Evolutionary conservation across 1,284 basidiomycete genomes (phyloP).

Genomic region (Leccinum subrobustum): DNA sequence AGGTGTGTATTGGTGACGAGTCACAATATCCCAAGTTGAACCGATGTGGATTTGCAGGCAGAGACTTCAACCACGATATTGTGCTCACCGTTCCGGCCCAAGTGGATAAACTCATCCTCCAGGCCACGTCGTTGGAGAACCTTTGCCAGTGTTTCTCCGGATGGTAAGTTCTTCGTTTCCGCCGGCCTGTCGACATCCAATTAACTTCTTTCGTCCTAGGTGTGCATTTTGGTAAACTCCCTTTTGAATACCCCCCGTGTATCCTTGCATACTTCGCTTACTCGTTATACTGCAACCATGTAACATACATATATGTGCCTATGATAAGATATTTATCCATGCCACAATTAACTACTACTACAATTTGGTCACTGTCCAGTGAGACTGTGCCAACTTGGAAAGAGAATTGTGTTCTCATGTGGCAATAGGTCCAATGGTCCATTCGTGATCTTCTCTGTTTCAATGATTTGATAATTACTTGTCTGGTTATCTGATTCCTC

Average conservation of each 20-base stretch:
- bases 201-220: conserved; percentile 18
- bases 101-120: conserved; percentile 87
- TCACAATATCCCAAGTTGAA: neutral
- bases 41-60: conserved; percentile 48
- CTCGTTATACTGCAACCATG: conserved; percentile 17
- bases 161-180: conserved; percentile 54
- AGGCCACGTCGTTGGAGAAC: conserved; percentile 90
- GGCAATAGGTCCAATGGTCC: too few species aligned
- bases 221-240: conserved; percentile 51
- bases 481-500: neutral
- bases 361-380: neutral
- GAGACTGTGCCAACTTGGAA: conserved; percentile 8
- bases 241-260: conserved; percentile 7
- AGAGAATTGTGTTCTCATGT: too few species aligned
- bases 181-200: neutral
- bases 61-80: conserved; percentile 86
- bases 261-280: conserved; percentile 15
- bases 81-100: conserved; percentile 74
- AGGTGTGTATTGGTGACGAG: conserved; percentile 42
- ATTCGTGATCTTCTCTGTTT: neutral
- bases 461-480: neutral
- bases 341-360: neutral
- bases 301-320: conserved; percentile 19
- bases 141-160: conserved; percentile 95
- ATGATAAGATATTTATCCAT: conserved; percentile 2